These are phyloP conservation scores for Groenewaldozyma salmanticensis DNA, from an alignment of 805 yeast species.

Conservation along the genomic window DNA sequence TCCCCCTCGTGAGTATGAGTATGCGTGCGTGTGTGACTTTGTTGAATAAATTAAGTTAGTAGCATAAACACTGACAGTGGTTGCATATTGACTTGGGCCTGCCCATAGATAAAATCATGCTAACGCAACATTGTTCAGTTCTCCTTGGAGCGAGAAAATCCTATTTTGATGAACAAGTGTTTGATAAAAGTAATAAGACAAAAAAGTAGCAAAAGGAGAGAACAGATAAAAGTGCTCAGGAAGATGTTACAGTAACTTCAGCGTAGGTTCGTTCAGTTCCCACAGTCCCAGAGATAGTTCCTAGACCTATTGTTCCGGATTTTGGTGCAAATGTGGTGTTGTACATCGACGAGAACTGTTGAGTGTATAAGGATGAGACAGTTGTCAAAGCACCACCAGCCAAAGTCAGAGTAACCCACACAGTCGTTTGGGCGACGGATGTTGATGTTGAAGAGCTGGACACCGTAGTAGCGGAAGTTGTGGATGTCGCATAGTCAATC, in stretches of 20 bases:
- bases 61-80: no score
- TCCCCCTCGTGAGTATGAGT: no score
- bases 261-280: constrained; percentile 33
- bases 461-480: constrained; percentile 6
- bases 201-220: no score
- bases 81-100: no score
- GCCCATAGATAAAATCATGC: no score
- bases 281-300: constrained; percentile 54
- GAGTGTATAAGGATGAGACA: constrained; percentile 34
- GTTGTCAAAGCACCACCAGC: constrained; percentile 24
- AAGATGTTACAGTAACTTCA: not conserved
- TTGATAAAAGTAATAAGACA: no score
- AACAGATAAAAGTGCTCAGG: no score
- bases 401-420: constrained; percentile 20
- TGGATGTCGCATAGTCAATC: constrained; percentile 9
- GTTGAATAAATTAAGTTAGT: no score
- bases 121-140: no score
- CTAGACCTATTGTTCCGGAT: constrained; percentile 70
- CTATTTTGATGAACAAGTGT: no score
- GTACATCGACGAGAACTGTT: constrained; percentile 30
- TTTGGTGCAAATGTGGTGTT: constrained; percentile 37
- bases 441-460: constrained; percentile 7
- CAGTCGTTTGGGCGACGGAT: constrained; percentile 11
- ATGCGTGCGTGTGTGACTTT: no score
- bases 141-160: no score